Evolutionary conservation across 2,329 filamentous ascomycete species (phyloP).

Genomic region (Penicillium brevicompactum): DNA sequence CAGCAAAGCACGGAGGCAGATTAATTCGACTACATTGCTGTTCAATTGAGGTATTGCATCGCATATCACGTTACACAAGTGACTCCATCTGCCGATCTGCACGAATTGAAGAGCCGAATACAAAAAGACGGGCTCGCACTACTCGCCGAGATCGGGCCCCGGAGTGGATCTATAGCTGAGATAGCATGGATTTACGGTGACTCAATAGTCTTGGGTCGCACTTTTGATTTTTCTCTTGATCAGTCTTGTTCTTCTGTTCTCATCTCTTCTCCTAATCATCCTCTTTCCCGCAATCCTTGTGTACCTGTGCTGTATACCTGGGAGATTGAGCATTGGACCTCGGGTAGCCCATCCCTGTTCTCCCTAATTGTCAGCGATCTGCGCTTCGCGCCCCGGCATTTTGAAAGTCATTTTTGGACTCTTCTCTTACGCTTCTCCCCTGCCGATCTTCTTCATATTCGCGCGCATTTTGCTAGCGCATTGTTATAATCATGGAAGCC

Average conservation of each 20-base stretch:
- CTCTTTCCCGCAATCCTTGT: neutral
- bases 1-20: too few relatives aligned
- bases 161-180: conserved; percentile 11
- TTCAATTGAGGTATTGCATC: too few relatives aligned
- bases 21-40: too few relatives aligned
- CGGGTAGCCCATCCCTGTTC: conserved; percentile 1
- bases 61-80: neutral
- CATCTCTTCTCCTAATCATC: neutral
- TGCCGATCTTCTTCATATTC: conserved; percentile 1
- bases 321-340: neutral
- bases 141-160: conserved; percentile 21
- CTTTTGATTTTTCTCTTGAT: neutral
- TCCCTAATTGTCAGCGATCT: conserved; percentile 1
- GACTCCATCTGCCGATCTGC: neutral
- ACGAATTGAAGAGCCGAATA: neutral
- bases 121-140: conserved; percentile 2
- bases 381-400: neutral
- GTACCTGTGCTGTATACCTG: neutral
- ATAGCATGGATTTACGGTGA: conserved; percentile 8
- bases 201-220: conserved; percentile 8
- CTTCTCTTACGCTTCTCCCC: neutral
- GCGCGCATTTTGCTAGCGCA: neutral
- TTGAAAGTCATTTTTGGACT: neutral
- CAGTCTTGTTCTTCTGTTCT: neutral
- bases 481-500: conserved; percentile 12